A percentile compares a stretch with the other conserved stretches of the same genome.
phyloP scores from a whole-genome alignment of 2,329 filamentous ascomycete species.

The Geosmithia morbida region DNA sequence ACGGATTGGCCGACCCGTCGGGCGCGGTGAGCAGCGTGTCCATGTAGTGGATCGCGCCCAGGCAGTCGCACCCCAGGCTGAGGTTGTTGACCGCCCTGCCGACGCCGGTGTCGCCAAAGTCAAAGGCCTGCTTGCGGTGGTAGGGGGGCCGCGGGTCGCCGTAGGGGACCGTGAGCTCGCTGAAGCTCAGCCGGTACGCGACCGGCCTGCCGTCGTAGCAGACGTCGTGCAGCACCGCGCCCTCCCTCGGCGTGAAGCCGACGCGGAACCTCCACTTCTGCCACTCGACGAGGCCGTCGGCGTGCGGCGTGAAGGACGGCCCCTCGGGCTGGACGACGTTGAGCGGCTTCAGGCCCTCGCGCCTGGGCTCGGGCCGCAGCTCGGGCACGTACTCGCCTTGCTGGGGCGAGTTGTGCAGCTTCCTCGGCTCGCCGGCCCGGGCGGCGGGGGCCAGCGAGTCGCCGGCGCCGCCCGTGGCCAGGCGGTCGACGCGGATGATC shows the following conservation, averaged over 20 bases:
- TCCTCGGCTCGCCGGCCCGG: conserved; percentile 23
- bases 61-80: conserved; percentile 52
- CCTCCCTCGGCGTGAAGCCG: conserved; percentile 56
- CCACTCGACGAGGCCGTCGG: conserved; percentile 38
- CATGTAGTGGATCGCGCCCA: conserved; percentile 53
- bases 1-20: conserved; percentile 34
- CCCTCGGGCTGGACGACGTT: conserved; percentile 59
- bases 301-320: conserved; percentile 44
- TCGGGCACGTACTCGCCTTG: conserved; percentile 33
- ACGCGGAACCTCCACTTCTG: conserved; percentile 59
- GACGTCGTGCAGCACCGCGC: conserved; percentile 55
- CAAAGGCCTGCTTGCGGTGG: conserved; percentile 58
- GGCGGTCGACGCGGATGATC: conserved; percentile 41
- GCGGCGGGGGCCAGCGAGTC: conserved; percentile 26
- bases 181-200: conserved; percentile 51
- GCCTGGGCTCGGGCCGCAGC: conserved; percentile 26
- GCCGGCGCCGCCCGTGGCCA: conserved; percentile 29
- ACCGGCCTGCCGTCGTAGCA: conserved; percentile 51
- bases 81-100: conserved; percentile 56
- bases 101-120: conserved; percentile 55
- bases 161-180: conserved; percentile 59
- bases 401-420: conserved; percentile 25
- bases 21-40: conserved; percentile 38
- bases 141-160: conserved; percentile 50
- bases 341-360: conserved; percentile 50